phyloP scores from a whole-genome alignment of 2,329 filamentous ascomycete species.

The Harringtonia lauricola region DNA sequence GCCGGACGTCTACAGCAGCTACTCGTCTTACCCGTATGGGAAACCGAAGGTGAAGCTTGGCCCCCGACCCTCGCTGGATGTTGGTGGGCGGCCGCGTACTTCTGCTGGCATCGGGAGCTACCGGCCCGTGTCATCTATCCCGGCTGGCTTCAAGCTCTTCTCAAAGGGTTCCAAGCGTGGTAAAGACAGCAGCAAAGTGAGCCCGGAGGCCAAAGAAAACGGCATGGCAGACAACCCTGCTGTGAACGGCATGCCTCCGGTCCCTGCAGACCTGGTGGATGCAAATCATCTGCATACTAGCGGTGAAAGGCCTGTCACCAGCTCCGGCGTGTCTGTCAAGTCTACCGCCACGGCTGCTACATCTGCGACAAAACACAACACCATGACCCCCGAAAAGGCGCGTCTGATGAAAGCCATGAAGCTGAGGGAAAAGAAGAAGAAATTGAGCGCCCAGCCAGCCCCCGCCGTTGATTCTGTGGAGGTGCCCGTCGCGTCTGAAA shows the following conservation, averaged over 20 bases:
- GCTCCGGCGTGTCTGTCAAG: slow-evolving; percentile 33
- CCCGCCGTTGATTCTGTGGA: slow-evolving; percentile 16
- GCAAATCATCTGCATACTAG: slow-evolving; percentile 22
- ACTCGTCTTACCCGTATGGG: slow-evolving; percentile 36
- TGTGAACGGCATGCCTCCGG: not conserved
- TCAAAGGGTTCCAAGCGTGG: slow-evolving; percentile 44
- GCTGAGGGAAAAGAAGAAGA: slow-evolving; percentile 69
- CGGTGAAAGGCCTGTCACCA: slow-evolving; percentile 28
- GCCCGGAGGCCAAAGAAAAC: slow-evolving; percentile 12
- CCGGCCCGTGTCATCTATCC: slow-evolving; percentile 67
- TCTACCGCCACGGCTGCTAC: slow-evolving; percentile 24
- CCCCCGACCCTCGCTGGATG: slow-evolving; percentile 67
- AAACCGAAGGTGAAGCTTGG: slow-evolving; percentile 84
- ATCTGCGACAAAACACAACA: slow-evolving; percentile 28
- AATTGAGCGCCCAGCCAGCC: slow-evolving; percentile 23
- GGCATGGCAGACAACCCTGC: not conserved
- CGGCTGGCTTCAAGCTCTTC: slow-evolving; percentile 65
- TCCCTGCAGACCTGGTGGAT: slow-evolving; percentile 12
- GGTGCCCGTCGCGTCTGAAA: not conserved
- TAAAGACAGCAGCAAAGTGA: slow-evolving; percentile 24
- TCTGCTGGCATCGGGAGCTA: slow-evolving; percentile 47
- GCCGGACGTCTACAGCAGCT: slow-evolving; percentile 38
- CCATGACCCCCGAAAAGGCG: slow-evolving; percentile 79
- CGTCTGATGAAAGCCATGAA: slow-evolving; percentile 91
- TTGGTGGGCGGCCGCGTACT: slow-evolving; percentile 48